A percentile compares a stretch with the other conserved stretches of the same genome.
phyloP scores from a whole-genome alignment of 108 stramenopile genomes.

The Cyclotella kingstonii region DNA sequence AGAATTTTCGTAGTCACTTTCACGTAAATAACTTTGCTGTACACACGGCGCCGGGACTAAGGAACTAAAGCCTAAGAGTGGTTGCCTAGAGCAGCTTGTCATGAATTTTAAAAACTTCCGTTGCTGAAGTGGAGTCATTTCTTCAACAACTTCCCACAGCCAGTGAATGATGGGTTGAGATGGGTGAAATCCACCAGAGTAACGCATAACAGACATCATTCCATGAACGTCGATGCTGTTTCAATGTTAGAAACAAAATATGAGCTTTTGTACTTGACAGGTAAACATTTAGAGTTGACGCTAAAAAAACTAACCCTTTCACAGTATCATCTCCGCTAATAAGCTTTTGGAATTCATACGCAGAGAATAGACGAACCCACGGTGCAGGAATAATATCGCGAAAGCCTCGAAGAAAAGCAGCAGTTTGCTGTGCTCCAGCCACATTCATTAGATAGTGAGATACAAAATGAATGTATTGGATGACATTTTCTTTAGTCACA shows the following conservation, averaged over 20 bases:
- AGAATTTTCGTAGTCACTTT: slow-evolving; percentile 50
- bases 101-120: slow-evolving; percentile 91
- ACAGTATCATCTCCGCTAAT: slow-evolving; percentile 92
- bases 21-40: slow-evolving; percentile 82
- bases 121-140: slow-evolving; percentile 86
- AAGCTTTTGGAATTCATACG: slow-evolving; percentile 94
- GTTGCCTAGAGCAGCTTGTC: slow-evolving; percentile 93
- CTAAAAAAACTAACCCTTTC: slow-evolving; percentile 40
- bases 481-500: slow-evolving; percentile 89
- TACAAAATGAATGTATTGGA: slow-evolving; percentile 89
- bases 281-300: too few species aligned
- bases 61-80: slow-evolving; percentile 90
- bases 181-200: slow-evolving; percentile 94
- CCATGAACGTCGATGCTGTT: slow-evolving; percentile 78
- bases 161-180: slow-evolving; percentile 89
- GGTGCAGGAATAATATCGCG: slow-evolving; percentile 90
- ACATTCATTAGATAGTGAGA: slow-evolving; percentile 93
- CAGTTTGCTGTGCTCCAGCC: slow-evolving; percentile 72
- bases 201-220: slow-evolving; percentile 73
- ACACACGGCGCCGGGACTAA: slow-evolving; percentile 90
- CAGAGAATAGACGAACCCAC: slow-evolving; percentile 93
- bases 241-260: too few species aligned
- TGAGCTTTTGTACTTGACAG: too few species aligned
- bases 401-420: slow-evolving; percentile 93
- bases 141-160: slow-evolving; percentile 87